These are phyloP conservation scores for Fusarium solani-melongenae DNA, from an alignment of 2,329 filamentous ascomycete species.

Conservation along the genomic window DNA sequence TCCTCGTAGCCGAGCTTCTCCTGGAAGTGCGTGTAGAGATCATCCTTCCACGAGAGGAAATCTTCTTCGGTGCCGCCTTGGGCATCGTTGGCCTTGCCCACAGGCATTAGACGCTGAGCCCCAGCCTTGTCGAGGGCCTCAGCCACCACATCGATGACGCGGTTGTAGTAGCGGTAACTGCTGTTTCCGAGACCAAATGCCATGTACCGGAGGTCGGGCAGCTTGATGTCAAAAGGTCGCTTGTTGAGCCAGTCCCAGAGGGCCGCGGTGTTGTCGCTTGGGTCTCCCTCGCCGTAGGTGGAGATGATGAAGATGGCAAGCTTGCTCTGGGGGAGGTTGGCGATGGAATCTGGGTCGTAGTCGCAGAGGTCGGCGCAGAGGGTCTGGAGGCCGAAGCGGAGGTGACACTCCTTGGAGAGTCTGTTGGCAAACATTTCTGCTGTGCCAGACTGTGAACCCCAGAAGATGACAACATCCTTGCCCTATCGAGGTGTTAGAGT, in stretches of 20 bases:
- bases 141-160: constrained; percentile 46
- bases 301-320: constrained; percentile 51
- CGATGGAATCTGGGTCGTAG: constrained; percentile 56
- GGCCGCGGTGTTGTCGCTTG: constrained; percentile 49
- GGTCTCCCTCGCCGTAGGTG: constrained; percentile 56
- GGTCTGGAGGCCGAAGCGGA: constrained; percentile 87
- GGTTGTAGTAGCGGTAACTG: constrained; percentile 53
- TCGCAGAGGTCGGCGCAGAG: constrained; percentile 74
- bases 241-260: constrained; percentile 46
- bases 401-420: constrained; percentile 88
- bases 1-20: constrained; percentile 34
- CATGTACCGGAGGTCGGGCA: constrained; percentile 45
- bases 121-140: constrained; percentile 40
- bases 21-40: constrained; percentile 37
- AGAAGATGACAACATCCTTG: constrained; percentile 95
- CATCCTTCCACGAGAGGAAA: constrained; percentile 51
- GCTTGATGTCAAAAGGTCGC: constrained; percentile 17
- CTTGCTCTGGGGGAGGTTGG: constrained; percentile 38
- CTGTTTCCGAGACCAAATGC: constrained; percentile 54
- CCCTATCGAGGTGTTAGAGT: constrained; percentile 17
- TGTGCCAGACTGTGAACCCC: constrained; percentile 94
- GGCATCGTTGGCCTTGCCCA: constrained; percentile 48
- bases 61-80: constrained; percentile 49
- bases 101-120: constrained; percentile 41
- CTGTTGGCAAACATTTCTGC: constrained; percentile 92